Conservation (phyloP, 2,329 filamentous ascomycete species). For the Colletotrichum sp. region DNA sequence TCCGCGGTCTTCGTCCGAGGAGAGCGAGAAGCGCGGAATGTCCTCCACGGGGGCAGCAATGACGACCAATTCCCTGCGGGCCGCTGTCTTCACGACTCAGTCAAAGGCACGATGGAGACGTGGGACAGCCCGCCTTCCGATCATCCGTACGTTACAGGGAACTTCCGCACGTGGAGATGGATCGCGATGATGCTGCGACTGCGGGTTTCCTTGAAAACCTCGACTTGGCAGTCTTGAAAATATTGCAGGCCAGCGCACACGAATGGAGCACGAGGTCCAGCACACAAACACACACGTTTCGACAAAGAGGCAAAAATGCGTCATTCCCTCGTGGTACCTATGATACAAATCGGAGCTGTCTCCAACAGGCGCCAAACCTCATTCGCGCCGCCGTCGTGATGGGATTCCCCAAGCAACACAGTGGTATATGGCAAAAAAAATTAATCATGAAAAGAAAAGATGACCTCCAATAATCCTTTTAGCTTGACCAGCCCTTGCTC, state of each 20-base stretch:
- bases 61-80: neutral
- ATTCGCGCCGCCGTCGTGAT: slow-evolving; percentile 12
- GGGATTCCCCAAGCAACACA: slow-evolving; percentile 12
- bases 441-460: neutral
- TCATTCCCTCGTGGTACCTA: slow-evolving; percentile 18
- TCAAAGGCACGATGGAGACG: neutral
- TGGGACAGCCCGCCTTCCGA: neutral
- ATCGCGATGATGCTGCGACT: neutral
- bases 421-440: slow-evolving; percentile 17
- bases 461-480: neutral
- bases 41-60: neutral
- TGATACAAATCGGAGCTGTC: slow-evolving; percentile 6
- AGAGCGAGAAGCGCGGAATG: slow-evolving; percentile 1
- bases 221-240: neutral
- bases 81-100: slow-evolving; percentile 3
- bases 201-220: neutral
- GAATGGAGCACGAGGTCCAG: neutral
- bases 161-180: neutral
- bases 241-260: neutral
- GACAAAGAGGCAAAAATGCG: slow-evolving; percentile 5
- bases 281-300: neutral
- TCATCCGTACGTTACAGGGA: slow-evolving; percentile 5
- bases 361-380: neutral
- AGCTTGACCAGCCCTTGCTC: slow-evolving; percentile 72
- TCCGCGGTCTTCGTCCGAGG: neutral